Evolutionary conservation across 2,329 filamentous ascomycete species (phyloP).

Genomic region (Ophiostoma pallidulum): DNA sequence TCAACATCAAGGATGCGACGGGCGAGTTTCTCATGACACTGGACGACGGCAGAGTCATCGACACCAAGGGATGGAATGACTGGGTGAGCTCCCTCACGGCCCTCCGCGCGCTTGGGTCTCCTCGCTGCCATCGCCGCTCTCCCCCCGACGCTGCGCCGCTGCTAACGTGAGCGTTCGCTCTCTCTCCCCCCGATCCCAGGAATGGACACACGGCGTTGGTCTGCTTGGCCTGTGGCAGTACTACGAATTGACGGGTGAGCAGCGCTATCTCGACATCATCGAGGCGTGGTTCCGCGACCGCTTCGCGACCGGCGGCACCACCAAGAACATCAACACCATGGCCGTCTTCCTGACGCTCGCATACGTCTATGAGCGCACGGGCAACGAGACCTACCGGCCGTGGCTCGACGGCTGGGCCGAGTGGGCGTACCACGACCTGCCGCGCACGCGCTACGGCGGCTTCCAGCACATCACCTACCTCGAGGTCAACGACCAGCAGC

Average conservation of each 20-base stretch:
- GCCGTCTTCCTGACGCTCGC: conserved; percentile 66
- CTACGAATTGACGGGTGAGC: conserved; percentile 60
- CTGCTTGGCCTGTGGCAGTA: conserved; percentile 78
- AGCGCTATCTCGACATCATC: conserved; percentile 53
- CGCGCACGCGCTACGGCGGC: conserved; percentile 58
- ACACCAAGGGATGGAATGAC: conserved; percentile 75
- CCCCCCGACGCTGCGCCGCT: too few species aligned
- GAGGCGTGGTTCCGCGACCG: conserved; percentile 63
- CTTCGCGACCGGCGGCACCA: conserved; percentile 61
- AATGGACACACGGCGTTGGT: conserved; percentile 73
- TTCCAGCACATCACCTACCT: conserved; percentile 72
- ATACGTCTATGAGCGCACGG: conserved; percentile 66
- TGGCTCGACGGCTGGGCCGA: conserved; percentile 77
- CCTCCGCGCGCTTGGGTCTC: too few species aligned
- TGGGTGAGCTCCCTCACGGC: conserved; percentile 49
- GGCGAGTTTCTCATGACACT: conserved; percentile 65
- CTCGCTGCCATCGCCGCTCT: too few species aligned
- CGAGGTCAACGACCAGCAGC: conserved; percentile 59
- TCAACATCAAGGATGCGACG: conserved; percentile 68
- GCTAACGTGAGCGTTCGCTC: too few species aligned
- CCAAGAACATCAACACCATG: conserved; percentile 84
- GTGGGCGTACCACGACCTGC: conserved; percentile 71
- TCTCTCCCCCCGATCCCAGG: conserved; percentile 21
- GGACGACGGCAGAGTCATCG: conserved; percentile 64
- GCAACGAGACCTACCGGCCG: conserved; percentile 58